These are phyloP conservation scores for Rhodomyrtus tomentosa DNA, from an alignment of 345 rosid genomes.

Conservation along the genomic window DNA sequence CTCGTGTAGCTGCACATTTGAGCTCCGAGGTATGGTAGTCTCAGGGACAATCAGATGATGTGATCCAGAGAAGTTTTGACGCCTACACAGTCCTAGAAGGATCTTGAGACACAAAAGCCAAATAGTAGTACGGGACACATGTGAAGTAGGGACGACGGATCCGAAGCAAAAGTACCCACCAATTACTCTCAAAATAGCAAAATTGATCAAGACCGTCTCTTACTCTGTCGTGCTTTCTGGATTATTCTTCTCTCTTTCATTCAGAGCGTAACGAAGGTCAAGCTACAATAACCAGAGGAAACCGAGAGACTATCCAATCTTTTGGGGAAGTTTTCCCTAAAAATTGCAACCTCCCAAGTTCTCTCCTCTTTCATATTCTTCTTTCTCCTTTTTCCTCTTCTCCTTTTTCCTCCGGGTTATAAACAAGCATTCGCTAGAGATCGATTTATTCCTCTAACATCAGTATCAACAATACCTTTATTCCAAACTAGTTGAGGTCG, in stretches of 20 bases:
- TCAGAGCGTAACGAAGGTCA: no score
- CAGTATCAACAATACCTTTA: no score
- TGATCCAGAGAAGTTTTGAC: background rate
- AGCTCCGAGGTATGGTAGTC: background rate
- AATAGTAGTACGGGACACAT: background rate
- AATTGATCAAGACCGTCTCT: background rate
- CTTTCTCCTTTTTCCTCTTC: background rate
- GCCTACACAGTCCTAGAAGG: background rate
- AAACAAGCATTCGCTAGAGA: background rate
- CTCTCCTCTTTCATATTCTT: background rate
- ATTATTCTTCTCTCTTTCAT: background rate
- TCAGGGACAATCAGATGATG: background rate
- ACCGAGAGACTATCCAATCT: background rate
- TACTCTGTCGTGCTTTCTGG: background rate
- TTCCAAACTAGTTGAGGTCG: no score
- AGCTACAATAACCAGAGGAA: background rate
- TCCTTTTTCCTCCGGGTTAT: background rate
- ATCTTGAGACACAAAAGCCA: background rate
- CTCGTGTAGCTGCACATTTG: background rate
- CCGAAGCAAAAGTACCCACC: background rate
- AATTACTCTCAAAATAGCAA: background rate
- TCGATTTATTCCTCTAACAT: background rate
- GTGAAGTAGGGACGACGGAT: background rate
- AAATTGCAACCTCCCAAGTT: background rate
- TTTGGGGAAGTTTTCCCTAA: background rate